A percentile compares a stretch with the other conserved stretches of the same genome.
phyloP scores from a whole-genome alignment of 257 asterid genomes.

The Jacaranda copaia region DNA sequence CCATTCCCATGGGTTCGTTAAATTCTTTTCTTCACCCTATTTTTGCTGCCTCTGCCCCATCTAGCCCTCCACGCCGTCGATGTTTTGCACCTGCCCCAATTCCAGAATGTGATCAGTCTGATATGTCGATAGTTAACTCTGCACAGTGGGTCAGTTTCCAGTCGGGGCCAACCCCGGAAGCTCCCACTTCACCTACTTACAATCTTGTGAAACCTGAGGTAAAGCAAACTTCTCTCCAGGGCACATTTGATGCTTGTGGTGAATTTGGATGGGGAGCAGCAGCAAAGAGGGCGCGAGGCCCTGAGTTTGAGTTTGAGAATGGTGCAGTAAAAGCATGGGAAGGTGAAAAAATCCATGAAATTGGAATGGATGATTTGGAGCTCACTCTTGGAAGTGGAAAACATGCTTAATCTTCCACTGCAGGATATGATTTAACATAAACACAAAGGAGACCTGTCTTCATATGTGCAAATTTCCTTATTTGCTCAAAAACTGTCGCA shows the following conservation, averaged over 20 bases:
- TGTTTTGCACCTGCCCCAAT: conserved; percentile 67
- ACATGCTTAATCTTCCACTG: conserved; percentile 29
- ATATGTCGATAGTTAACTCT: conserved; percentile 46
- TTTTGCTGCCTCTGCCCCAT: conserved; percentile 81
- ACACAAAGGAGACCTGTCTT: conserved; percentile 10
- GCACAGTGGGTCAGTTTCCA: conserved; percentile 63
- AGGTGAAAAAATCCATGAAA: conserved; percentile 72
- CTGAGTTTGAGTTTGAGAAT: conserved; percentile 75
- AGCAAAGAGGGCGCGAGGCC: conserved; percentile 62
- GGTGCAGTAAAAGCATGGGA: conserved; percentile 82
- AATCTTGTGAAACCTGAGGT: conserved; percentile 66
- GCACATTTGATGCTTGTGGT: conserved; percentile 40
- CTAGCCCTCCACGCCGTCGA: conserved; percentile 74
- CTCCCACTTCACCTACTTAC: conserved; percentile 72
- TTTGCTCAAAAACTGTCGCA: background rate
- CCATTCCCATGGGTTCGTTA: conserved; percentile 52
- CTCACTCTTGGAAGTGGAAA: conserved; percentile 76
- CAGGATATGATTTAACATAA: background rate
- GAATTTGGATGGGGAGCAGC: conserved; percentile 61
- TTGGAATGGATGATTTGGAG: conserved; percentile 77
- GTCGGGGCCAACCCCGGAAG: conserved; percentile 38
- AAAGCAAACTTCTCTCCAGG: conserved; percentile 42
- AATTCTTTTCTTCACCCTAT: conserved; percentile 57
- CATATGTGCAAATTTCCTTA: conserved; percentile 26
- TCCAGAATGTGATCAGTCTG: conserved; percentile 82